Percentiles rank a stretch among this genome's conserved stretches.
These are phyloP conservation scores for Lactarius quietus DNA, from an alignment of 768 basidiomycete genomes.

Conservation along the genomic window DNA sequence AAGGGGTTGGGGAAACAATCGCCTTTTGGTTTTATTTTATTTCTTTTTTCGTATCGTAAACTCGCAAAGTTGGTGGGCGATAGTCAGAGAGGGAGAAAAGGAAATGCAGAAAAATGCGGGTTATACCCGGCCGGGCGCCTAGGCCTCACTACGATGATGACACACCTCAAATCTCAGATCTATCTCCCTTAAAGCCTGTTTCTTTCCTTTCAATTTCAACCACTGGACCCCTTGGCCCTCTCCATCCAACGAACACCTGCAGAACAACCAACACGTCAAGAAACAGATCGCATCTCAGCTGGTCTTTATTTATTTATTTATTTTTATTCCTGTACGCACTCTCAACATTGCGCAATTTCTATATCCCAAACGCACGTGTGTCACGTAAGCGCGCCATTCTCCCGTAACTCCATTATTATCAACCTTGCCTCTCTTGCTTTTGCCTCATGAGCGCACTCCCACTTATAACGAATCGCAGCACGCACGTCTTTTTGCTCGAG, in stretches of 20 bases:
- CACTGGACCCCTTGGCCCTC: not conserved
- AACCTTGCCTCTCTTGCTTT: not conserved
- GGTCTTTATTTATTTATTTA: not conserved
- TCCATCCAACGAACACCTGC: not conserved
- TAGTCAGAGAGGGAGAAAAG: not conserved
- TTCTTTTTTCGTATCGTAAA: not conserved
- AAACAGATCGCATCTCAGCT: not conserved
- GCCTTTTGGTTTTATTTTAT: constrained; percentile 4
- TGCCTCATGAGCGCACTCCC: not conserved
- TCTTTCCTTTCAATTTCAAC: not conserved
- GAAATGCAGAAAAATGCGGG: constrained; percentile 8
- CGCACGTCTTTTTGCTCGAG: not conserved
- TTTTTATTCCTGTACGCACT: not conserved
- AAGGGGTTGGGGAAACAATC: constrained; percentile 4
- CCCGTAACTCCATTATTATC: not conserved
- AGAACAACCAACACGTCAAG: not conserved
- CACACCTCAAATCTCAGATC: constrained; percentile 7
- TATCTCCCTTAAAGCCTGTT: constrained; percentile 19
- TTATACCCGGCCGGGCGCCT: constrained; percentile 7
- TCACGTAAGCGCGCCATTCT: constrained; percentile 7
- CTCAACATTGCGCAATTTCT: not conserved
- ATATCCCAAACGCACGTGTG: constrained; percentile 18
- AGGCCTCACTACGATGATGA: constrained; percentile 12
- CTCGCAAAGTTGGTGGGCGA: not conserved
- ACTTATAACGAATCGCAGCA: not conserved